Conservation (phyloP, 2,329 filamentous ascomycete genomes). For the Fusarium tjaetaba region DNA sequence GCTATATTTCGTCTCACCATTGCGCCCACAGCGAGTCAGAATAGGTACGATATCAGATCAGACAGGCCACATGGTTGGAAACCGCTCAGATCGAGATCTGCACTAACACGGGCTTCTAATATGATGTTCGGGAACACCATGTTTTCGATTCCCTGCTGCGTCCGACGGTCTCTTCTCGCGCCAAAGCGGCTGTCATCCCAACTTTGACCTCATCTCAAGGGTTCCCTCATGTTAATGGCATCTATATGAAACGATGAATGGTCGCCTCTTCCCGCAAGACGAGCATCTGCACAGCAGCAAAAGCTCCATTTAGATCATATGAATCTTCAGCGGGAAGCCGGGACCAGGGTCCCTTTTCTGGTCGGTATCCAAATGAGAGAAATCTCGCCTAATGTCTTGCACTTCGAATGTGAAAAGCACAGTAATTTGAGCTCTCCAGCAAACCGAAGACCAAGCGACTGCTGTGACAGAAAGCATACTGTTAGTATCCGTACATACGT, state of each 20-base stretch:
- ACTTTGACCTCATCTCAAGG: constrained; percentile 26
- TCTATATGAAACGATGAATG: background rate
- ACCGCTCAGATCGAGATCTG: constrained; percentile 43
- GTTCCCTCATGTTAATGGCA: constrained; percentile 15
- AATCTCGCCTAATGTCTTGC: constrained; percentile 17
- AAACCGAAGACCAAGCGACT: constrained; percentile 19
- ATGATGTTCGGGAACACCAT: constrained; percentile 26
- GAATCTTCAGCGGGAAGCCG: constrained; percentile 27
- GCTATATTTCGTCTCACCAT: constrained; percentile 33
- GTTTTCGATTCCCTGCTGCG: constrained; percentile 31
- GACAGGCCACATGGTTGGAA: constrained; percentile 33
- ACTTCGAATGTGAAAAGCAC: constrained; percentile 7
- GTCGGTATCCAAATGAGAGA: background rate
- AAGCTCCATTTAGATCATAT: constrained; percentile 20
- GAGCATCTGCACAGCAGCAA: constrained; percentile 22
- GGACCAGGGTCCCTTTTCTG: constrained; percentile 22
- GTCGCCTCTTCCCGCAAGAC: constrained; percentile 8
- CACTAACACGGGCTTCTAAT: constrained; percentile 40
- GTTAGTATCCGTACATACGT: background rate
- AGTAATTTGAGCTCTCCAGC: constrained; percentile 36
- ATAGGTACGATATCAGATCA: constrained; percentile 41
- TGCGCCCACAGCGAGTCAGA: constrained; percentile 41
- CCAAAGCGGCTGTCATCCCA: constrained; percentile 34
- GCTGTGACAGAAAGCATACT: constrained; percentile 13
- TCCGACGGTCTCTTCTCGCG: constrained; percentile 20